Evolutionary conservation across 352 stramenopile species (phyloP).

Genomic region (Saprolegnia parasitica): DNA sequence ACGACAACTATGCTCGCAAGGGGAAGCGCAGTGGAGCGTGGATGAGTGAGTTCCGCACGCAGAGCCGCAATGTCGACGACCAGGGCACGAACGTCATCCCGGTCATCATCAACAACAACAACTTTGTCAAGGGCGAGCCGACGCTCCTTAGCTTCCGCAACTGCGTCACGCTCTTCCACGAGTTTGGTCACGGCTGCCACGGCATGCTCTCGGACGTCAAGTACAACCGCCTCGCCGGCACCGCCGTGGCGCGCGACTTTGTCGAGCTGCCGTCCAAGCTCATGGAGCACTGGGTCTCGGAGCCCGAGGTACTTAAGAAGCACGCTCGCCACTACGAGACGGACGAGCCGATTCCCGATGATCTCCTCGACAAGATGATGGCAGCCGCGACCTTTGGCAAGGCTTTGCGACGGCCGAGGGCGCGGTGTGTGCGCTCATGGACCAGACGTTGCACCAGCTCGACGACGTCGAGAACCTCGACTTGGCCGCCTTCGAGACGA

Average conservation of each 20-base stretch:
- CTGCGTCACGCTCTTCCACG: conserved; percentile 97
- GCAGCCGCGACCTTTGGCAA: conserved; percentile 45
- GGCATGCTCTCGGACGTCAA: conserved; percentile 93
- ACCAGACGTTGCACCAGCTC: conserved; percentile 51
- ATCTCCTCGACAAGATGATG: conserved; percentile 67
- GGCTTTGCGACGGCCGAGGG: conserved; percentile 61
- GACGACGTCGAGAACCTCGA: conserved; percentile 49
- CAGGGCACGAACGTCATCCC: conserved; percentile 38
- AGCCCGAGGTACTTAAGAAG: conserved; percentile 79
- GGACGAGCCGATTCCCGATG: conserved; percentile 62
- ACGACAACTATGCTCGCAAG: conserved; percentile 53
- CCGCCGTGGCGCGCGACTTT: conserved; percentile 91
- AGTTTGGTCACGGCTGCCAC: conserved; percentile 98
- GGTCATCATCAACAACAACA: conserved; percentile 71
- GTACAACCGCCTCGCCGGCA: conserved; percentile 97
- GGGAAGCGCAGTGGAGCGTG: conserved; percentile 52
- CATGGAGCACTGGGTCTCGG: conserved; percentile 96
- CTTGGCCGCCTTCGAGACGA: conserved; percentile 46
- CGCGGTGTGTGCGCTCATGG: conserved; percentile 51
- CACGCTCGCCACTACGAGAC: conserved; percentile 84
- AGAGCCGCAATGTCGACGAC: conserved; percentile 40
- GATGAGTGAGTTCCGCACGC: conserved; percentile 59
- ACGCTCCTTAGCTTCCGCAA: conserved; percentile 76
- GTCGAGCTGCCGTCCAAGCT: conserved; percentile 94
- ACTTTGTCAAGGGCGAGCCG: conserved; percentile 47